Evolutionary conservation across 495 filamentous ascomycete species (phyloP).

Genomic region (Tuber aestivum): DNA sequence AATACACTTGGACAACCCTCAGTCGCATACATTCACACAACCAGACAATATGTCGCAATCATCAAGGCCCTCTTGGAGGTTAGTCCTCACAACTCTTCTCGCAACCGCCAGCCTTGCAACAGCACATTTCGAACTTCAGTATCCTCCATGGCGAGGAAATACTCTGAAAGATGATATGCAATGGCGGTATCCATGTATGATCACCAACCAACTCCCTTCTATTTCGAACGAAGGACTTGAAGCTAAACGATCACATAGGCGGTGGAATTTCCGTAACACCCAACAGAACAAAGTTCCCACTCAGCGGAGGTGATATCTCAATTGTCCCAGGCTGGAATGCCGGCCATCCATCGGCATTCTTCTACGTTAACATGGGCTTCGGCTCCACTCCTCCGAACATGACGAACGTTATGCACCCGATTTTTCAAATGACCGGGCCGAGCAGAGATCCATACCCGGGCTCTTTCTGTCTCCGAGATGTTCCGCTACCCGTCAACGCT

Average conservation of each 20-base stretch:
- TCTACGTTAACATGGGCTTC: conserved; percentile 92
- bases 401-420: conserved; percentile 73
- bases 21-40: conserved; percentile 9
- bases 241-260: conserved; percentile 50
- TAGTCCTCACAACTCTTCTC: conserved; percentile 49
- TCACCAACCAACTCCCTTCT: conserved; percentile 9
- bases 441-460: conserved; percentile 74
- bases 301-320: conserved; percentile 74
- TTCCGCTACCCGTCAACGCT: conserved; percentile 72
- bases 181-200: conserved; percentile 96
- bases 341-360: conserved; percentile 74
- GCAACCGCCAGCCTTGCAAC: conserved; percentile 49
- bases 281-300: conserved; percentile 90
- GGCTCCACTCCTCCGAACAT: conserved; percentile 79
- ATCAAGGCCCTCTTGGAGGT: conserved; percentile 50
- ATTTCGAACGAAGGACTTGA: background rate
- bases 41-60: conserved; percentile 40
- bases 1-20: background rate
- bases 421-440: conserved; percentile 83
- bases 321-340: conserved; percentile 92
- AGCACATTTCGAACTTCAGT: conserved; percentile 84
- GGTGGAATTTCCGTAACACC: conserved; percentile 71
- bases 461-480: conserved; percentile 81
- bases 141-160: conserved; percentile 91
- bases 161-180: conserved; percentile 92